These are phyloP conservation scores for Oryza glaberrima DNA, from an alignment of 176 grass and related monocot species.

Conservation along the genomic window DNA sequence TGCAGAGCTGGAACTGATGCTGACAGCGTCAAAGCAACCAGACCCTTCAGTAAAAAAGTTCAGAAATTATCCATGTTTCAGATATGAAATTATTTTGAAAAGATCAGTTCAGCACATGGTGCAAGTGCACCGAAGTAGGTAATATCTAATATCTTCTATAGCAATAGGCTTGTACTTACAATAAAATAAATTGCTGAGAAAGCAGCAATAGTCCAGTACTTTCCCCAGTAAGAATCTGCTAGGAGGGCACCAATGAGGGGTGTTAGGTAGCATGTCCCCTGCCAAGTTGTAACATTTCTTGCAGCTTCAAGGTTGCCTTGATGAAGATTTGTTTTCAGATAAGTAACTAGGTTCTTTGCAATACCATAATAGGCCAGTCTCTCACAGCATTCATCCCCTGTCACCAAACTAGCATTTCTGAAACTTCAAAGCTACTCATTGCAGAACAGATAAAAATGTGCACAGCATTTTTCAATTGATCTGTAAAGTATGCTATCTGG, in stretches of 20 bases:
- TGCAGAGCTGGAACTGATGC: slow-evolving; percentile 65
- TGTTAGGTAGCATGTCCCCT: slow-evolving; percentile 93
- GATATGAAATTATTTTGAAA: not conserved
- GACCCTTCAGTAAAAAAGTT: slow-evolving; percentile 56
- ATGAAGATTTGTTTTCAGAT: slow-evolving; percentile 72
- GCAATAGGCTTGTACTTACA: slow-evolving; percentile 58
- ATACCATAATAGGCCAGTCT: slow-evolving; percentile 93
- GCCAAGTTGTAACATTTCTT: slow-evolving; percentile 84
- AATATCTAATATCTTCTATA: not conserved
- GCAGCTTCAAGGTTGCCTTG: slow-evolving; percentile 80
- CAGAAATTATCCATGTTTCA: slow-evolving; percentile 4
- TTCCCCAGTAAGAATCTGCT: slow-evolving; percentile 88
- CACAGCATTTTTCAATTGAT: not conserved
- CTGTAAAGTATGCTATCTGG: not conserved
- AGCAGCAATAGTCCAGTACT: slow-evolving; percentile 73
- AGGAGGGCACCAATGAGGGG: slow-evolving; percentile 82
- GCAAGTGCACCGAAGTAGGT: slow-evolving; percentile 3
- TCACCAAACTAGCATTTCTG: slow-evolving; percentile 33
- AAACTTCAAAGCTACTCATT: slow-evolving; percentile 2
- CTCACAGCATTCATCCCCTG: slow-evolving; percentile 85
- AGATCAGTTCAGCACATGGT: not conserved
- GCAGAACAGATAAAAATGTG: slow-evolving; percentile 32
- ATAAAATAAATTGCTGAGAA: slow-evolving; percentile 82
- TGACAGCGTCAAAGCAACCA: slow-evolving; percentile 74
- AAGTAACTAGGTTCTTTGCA: slow-evolving; percentile 76